Evolutionary conservation across 495 filamentous ascomycete species (phyloP), one percentile per base, ranked within the genome.

Genomic region (Aeminium ludgeri): DNA sequence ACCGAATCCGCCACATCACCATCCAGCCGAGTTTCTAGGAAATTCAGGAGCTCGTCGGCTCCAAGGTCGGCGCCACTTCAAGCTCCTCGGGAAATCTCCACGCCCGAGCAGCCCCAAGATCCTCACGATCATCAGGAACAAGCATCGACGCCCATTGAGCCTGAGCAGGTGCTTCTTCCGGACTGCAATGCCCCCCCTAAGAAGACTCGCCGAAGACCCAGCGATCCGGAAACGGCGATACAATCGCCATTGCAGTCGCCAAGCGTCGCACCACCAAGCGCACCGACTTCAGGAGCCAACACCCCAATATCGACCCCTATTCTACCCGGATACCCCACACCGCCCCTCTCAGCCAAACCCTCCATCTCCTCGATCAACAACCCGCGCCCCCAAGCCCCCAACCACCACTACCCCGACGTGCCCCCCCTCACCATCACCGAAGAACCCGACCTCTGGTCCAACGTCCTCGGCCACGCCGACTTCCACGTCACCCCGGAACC

Each of bases 401-500:
- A 30, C 11, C 62, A 70, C 18, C 64, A 72, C 0, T 57, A 66
- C n/a, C 65, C 67, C 1, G 71, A 73, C 6, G 73, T 84, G 10
- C 67, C 69, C 3, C 65, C 72, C 2, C 70, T 80, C 45, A 56
- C 69, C 13, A 61, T 82, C 0, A 66, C 72, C 5, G 73, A 80
- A 36, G 68, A 71, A 8, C 65, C 72, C 17, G 86, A 95, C 56
- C 68, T 73, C 42, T 93, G 86, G 86, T 74, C 83, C 5, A 69
- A 74, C 50, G 75, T 73, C 42, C 72, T 95, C 2, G 86, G 86
- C 11, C 86, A 95, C 54, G 84, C 86, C 33, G 92, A 95, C 55
- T 95, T 86, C 60, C 86, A 72, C 51, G 89, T 95, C 46, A 63
- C 75, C 12, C 86, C 86, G 1, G 76, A 74, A 52, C 86, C 86